A percentile compares a stretch with the other conserved stretches of the same genome.
Evolutionary conservation across 2,329 filamentous ascomycete genomes (phyloP).

Genomic region (Pseudohalonectria lignicola): DNA sequence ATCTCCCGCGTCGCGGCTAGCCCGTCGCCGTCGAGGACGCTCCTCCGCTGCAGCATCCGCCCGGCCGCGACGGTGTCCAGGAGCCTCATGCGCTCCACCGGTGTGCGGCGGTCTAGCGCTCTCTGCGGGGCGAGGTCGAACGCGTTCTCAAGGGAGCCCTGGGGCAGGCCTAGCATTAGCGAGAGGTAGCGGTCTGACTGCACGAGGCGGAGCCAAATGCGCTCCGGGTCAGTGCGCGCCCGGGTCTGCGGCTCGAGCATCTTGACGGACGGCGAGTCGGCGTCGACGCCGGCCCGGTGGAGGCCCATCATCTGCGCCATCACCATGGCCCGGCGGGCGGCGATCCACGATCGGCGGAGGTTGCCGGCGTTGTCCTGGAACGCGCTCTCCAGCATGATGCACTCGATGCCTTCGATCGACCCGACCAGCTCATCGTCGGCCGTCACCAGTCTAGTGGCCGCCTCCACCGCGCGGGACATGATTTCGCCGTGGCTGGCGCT

Average conservation of each 20-base stretch:
- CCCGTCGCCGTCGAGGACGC: conserved; percentile 14
- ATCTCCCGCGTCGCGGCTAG: conserved; percentile 19
- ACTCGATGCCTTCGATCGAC: conserved; percentile 36
- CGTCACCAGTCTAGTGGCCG: conserved; percentile 22
- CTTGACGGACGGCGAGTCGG: too few relatives aligned
- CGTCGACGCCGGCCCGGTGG: conserved; percentile 3
- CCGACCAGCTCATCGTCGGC: conserved; percentile 32
- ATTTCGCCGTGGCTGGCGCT: background rate
- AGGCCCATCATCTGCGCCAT: conserved; percentile 10
- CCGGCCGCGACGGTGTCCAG: conserved; percentile 19
- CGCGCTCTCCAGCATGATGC: conserved; percentile 34
- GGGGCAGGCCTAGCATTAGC: conserved; percentile 33
- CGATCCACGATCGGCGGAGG: conserved; percentile 32
- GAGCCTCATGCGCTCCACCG: conserved; percentile 23
- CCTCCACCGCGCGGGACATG: conserved; percentile 2
- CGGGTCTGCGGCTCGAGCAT: conserved; percentile 15
- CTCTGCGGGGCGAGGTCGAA: conserved; percentile 16
- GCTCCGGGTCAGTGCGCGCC: conserved; percentile 17
- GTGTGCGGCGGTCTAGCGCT: conserved; percentile 16
- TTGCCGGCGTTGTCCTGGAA: conserved; percentile 35
- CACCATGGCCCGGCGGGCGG: conserved; percentile 29
- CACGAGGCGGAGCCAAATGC: conserved; percentile 34
- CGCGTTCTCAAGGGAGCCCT: conserved; percentile 17
- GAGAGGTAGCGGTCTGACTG: conserved; percentile 34
- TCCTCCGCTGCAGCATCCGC: conserved; percentile 25